Base-by-base conservation (phyloP, 176 grass and related monocot species). In the Aegilops sharonensis region DNA sequence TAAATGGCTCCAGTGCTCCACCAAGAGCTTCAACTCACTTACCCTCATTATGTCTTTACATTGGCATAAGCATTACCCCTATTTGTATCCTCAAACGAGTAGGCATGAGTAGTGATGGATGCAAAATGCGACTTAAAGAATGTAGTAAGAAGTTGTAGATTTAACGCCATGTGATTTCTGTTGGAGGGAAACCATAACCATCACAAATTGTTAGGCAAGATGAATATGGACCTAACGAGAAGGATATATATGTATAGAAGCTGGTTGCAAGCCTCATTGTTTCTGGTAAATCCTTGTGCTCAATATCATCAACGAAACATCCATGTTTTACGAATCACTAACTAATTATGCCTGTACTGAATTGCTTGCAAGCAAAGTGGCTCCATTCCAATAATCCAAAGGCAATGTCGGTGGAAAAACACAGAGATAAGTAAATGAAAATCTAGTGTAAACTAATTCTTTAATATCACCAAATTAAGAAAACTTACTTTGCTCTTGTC, bases 401-500 rank as follows among this genome's bases (percentile, higher is more conserved):
- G 78, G 78, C 86, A 92, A 59, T 89, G 62, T 79, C 83, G 86
- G 35, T 64, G 43, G 60, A 4, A 85, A 91, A 73, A 31, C 11
- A 79, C 40, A 78, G 15, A 21, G 70, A 35, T 69, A 73, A 79
- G 52, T 86, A 3, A 89, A 70, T 30, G 11, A 83, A 47, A 13
- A 47, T 45, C 2, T 12, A 45, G 42, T 45, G 10, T 45, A 45
- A 74, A 79, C 10, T 15, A 88, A 78, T 47, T 73, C 18, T 65
- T 11, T n/a, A 72, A 66, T 14, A 12, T 89, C 47, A 85, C 21
- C 3, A n/a, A 68, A 62, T 27, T 83, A 68, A 25, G 20, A 61
- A 2, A 84, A 81, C 93, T 35, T 90, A 95, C 91, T 88, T 93
- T 52, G 94, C 91, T 86, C 91, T 95, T 83, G 94, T 95, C 76